Base-by-base conservation (phyloP, 257 asterid species). In the Schizonepeta tenuifolia region DNA sequence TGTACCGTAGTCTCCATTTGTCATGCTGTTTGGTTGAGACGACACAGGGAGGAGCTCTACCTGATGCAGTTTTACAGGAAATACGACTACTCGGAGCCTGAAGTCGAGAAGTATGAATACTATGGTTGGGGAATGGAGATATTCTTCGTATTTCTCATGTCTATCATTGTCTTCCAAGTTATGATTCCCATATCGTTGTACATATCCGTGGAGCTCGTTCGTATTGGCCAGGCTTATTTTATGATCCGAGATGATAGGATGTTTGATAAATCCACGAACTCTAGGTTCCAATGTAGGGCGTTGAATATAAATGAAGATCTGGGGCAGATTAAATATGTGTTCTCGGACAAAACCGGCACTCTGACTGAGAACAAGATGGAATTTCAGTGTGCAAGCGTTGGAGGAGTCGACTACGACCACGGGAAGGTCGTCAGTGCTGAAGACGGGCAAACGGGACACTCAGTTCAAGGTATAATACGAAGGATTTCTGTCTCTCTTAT, bases 311-410 rank as follows among this genome's bases (percentile, higher is more conserved):
- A 95, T 78, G 99, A 95, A 71, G 99, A 95, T 83, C 80, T 95
- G 92, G 99, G 99, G 71, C 98, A 95, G 85, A 89, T 95, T 77
- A 92, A 90, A 65, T 95, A 95, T 49, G 84, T 95, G n/a, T 95
- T 95, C 83, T 92, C 99, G 15, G 99, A 95, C 65, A 95, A 92
- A 87, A 95, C 99, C 9, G 99, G 99, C 24, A 95, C 99, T 0
- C 75, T 95, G 71, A 95, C 99, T 50, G 99, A 92, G 87, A 95
- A 95, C 90, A 95, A 95, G 87, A 95, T 95, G 99, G 99, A 95
- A 47, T 95, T 95, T 83, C 90, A 83, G 57, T 87, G 97, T 82
- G 98, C 98, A 14, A 92, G 98, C 86, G 82, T 95, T 65, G 86
- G 87, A 36, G 97, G 99, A 31, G 83, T 82, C 55, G 92, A 92